Conservation (phyloP, 108 stramenopile species). For the Nitzschia palea region DNA sequence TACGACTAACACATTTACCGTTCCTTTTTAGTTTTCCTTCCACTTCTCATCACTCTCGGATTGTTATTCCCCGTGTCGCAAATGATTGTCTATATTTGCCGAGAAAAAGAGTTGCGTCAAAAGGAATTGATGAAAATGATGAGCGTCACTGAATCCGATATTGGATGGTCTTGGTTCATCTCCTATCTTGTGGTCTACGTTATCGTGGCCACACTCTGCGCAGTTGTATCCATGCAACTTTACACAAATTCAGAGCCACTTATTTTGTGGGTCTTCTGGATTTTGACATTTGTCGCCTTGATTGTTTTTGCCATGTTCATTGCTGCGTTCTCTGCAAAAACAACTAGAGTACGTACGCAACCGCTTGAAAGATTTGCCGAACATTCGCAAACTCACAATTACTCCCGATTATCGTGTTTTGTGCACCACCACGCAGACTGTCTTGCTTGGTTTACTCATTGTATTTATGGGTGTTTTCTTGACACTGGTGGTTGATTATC, state of each 20-base stretch:
- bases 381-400: too few relatives aligned
- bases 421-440: conserved; percentile 8
- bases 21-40: conserved; percentile 36
- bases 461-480: conserved; percentile 79
- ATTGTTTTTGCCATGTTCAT: conserved; percentile 61
- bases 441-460: conserved; percentile 74
- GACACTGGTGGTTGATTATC: conserved; percentile 47
- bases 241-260: conserved; percentile 48
- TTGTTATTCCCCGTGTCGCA: conserved; percentile 71
- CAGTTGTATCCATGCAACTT: conserved; percentile 47
- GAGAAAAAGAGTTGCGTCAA: conserved; percentile 78
- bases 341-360: conserved; percentile 47
- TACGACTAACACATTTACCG: too few relatives aligned
- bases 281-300: conserved; percentile 37
- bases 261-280: conserved; percentile 69
- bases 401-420: too few relatives aligned
- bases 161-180: conserved; percentile 76
- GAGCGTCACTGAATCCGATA: conserved; percentile 70
- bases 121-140: conserved; percentile 92
- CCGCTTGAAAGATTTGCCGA: too few relatives aligned
- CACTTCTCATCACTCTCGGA: conserved; percentile 48
- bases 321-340: conserved; percentile 61
- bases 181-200: conserved; percentile 59
- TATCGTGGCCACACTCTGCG: conserved; percentile 41
- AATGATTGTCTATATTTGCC: conserved; percentile 57